Percentiles rank a stretch among this genome's conserved stretches.
These are phyloP conservation scores for Symmetrospora coprosmae DNA, from an alignment of 768 basidiomycete genomes.

Conservation along the genomic window DNA sequence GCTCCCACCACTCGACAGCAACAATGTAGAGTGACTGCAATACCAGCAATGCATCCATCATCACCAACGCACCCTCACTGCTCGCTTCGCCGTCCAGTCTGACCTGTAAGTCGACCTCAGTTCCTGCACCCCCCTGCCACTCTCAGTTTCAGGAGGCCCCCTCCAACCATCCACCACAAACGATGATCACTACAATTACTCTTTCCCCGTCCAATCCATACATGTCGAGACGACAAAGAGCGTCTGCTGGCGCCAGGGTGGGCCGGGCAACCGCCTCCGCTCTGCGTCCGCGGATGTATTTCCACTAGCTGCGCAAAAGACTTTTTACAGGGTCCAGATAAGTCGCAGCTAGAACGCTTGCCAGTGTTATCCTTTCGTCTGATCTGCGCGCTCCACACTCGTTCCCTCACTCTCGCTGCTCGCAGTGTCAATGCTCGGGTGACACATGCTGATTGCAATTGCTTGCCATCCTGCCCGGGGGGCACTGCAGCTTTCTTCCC, in stretches of 20 bases:
- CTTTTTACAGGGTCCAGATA: too few relatives aligned
- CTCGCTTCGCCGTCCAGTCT: neutral
- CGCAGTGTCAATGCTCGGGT: too few relatives aligned
- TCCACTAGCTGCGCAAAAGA: too few relatives aligned
- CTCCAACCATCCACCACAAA: slow-evolving; percentile 5
- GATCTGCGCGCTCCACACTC: too few relatives aligned
- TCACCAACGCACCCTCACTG: neutral
- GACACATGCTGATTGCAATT: too few relatives aligned
- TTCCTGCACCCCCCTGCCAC: neutral
- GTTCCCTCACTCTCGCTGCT: too few relatives aligned
- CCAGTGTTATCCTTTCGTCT: slow-evolving; percentile 23
- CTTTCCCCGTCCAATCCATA: slow-evolving; percentile 23
- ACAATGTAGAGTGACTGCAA: neutral
- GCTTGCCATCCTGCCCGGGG: too few relatives aligned
- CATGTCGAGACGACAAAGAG: slow-evolving; percentile 23
- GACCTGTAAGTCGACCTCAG: neutral
- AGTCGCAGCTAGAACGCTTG: slow-evolving; percentile 18
- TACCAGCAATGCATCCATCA: neutral
- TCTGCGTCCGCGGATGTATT: too few relatives aligned
- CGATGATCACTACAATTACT: slow-evolving; percentile 23
- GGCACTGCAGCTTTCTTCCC: too few relatives aligned
- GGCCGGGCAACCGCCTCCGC: too few relatives aligned
- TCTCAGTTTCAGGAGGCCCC: neutral
- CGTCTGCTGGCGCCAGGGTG: too few relatives aligned
- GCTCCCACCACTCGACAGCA: neutral